Conservation (phyloP, 164 flowering plant genomes). For the Cinnamomum micranthum region DNA sequence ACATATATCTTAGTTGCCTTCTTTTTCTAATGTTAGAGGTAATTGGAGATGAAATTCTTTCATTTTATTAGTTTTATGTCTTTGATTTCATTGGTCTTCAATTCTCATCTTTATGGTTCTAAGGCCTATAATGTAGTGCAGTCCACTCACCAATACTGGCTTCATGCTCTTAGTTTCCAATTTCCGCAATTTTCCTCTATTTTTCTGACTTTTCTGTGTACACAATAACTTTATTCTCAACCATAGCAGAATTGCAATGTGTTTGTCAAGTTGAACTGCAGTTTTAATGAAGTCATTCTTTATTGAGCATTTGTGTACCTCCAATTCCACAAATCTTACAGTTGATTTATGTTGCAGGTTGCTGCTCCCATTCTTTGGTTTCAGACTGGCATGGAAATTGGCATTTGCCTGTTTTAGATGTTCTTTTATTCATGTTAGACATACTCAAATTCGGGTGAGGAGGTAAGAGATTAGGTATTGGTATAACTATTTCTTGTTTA, state of each 20-base stretch:
- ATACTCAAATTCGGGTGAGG: slow-evolving; percentile 27
- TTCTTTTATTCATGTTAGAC: slow-evolving; percentile 31
- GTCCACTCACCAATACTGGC: neutral
- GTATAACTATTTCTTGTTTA: neutral
- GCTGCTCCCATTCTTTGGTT: slow-evolving; percentile 53
- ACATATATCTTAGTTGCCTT: neutral
- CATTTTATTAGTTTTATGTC: neutral
- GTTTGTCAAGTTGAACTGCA: neutral
- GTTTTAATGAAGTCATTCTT: neutral
- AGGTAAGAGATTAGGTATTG: slow-evolving; percentile 36
- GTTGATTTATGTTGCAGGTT: slow-evolving; percentile 40
- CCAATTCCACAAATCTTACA: slow-evolving; percentile 7
- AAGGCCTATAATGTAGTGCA: too few species aligned
- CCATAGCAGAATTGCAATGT: neutral
- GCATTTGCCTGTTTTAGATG: slow-evolving; percentile 39
- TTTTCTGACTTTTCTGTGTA: neutral
- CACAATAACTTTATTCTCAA: neutral
- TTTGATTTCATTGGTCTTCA: neutral
- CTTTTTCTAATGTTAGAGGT: neutral
- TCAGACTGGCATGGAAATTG: slow-evolving; percentile 49
- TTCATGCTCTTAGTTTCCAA: neutral
- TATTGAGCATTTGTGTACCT: neutral
- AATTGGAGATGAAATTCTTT: neutral
- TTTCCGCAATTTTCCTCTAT: neutral
- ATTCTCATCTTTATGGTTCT: too few species aligned